Evolutionary conservation across 177 flowering plant species (phyloP).

Genomic region (Telopea speciosissima): DNA sequence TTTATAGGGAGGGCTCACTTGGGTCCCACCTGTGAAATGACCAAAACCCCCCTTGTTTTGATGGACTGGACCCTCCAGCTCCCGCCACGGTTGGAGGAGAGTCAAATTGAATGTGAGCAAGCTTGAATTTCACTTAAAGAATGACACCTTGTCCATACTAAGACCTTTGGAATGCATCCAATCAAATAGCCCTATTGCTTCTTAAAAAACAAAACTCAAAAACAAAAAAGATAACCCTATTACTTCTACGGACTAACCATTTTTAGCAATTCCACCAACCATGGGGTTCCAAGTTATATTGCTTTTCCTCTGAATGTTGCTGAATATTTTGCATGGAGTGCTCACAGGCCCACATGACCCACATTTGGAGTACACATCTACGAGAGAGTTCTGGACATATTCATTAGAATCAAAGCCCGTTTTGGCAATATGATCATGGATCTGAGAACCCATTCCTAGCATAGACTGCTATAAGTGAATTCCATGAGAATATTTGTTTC

Average conservation of each 20-base stretch:
- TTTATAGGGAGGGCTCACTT: too few relatives aligned
- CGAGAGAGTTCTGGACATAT: constrained; percentile 55
- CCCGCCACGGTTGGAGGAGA: too few relatives aligned
- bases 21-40: too few relatives aligned
- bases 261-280: constrained; percentile 61
- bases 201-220: too few relatives aligned
- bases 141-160: constrained; percentile 50
- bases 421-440: constrained; percentile 47
- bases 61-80: too few relatives aligned
- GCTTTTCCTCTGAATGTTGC: constrained; percentile 22
- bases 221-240: too few relatives aligned
- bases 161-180: constrained; percentile 38
- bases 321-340: constrained; percentile 40
- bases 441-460: constrained; percentile 43
- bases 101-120: too few relatives aligned
- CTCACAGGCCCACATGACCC: constrained; percentile 41
- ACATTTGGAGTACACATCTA: constrained; percentile 70
- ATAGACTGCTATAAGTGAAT: constrained; percentile 49
- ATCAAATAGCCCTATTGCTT: constrained; percentile 52
- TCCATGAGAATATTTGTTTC: constrained; percentile 47
- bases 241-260: constrained; percentile 55
- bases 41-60: too few relatives aligned
- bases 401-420: constrained; percentile 36
- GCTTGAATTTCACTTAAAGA: constrained; percentile 67
- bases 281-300: constrained; percentile 73